Percentiles rank a stretch among this genome's conserved stretches.
Conservation (phyloP, 1,139 yeast species). For the Arxiozyma slooffiae region DNA sequence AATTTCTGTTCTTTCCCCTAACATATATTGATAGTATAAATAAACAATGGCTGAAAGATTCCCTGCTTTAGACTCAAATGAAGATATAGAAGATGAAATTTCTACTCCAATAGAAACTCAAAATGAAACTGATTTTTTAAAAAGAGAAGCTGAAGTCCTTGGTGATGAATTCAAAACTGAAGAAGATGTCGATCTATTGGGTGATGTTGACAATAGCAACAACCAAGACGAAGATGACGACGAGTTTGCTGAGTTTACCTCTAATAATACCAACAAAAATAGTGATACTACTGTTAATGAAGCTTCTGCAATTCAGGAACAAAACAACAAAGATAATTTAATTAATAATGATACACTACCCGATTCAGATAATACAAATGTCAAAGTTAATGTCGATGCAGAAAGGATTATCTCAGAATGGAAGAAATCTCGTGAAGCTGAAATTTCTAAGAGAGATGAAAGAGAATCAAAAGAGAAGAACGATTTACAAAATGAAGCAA, state of each 20-base stretch:
- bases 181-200: slow-evolving; percentile 46
- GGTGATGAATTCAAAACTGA: slow-evolving; percentile 73
- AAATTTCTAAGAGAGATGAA: slow-evolving; percentile 73
- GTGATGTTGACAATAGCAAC: slow-evolving; percentile 33
- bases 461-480: slow-evolving; percentile 56
- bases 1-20: no score
- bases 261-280: background rate
- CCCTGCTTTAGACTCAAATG: slow-evolving; percentile 62
- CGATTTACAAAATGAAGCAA: slow-evolving; percentile 70
- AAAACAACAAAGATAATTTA: slow-evolving; percentile 13
- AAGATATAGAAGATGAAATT: slow-evolving; percentile 16
- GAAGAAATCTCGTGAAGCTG: slow-evolving; percentile 75
- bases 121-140: slow-evolving; percentile 52
- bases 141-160: slow-evolving; percentile 74
- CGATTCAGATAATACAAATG: slow-evolving; percentile 2
- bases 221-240: slow-evolving; percentile 37
- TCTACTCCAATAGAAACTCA: slow-evolving; percentile 27
- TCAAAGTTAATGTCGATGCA: slow-evolving; percentile 2
- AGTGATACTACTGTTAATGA: slow-evolving; percentile 10
- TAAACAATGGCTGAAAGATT: slow-evolving; percentile 67
- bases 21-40: slow-evolving; percentile 5
- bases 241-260: slow-evolving; percentile 30
- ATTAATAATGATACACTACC: slow-evolving; percentile 10
- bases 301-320: slow-evolving; percentile 3
- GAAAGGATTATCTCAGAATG: slow-evolving; percentile 46